A percentile compares a stretch with the other conserved stretches of the same genome.
These are phyloP conservation scores for Eucalyptus erythrocorys DNA, from an alignment of 345 rosid genomes.

Conservation along the genomic window DNA sequence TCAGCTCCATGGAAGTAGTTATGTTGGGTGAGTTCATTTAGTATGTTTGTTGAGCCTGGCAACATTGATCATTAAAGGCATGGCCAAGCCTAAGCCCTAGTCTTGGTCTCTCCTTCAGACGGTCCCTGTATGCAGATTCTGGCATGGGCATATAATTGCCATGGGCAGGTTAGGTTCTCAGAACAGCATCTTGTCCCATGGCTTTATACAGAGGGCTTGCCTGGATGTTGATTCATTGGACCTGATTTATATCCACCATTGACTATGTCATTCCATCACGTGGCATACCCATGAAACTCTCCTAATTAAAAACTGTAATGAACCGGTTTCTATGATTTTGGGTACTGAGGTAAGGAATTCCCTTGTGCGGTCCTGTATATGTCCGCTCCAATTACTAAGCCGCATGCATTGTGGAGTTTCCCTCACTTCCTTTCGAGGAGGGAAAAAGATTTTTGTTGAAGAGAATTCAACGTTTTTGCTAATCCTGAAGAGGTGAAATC, in stretches of 20 bases:
- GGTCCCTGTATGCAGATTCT: not conserved
- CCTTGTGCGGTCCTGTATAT: not conserved
- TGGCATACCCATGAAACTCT: not conserved
- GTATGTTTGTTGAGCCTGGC: not conserved
- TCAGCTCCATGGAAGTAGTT: not conserved
- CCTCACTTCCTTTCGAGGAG: not conserved
- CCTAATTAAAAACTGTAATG: not conserved
- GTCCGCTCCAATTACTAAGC: not conserved
- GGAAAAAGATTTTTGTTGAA: not conserved
- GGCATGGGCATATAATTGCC: not conserved
- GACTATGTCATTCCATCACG: not conserved
- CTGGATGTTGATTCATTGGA: not conserved
- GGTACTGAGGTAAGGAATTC: not conserved
- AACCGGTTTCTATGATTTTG: not conserved
- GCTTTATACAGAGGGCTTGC: not conserved
- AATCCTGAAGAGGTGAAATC: not conserved
- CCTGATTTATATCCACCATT: not conserved
- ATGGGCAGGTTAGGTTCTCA: not conserved
- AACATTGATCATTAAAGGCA: not conserved
- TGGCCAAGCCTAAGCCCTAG: not conserved
- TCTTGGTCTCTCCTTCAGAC: not conserved
- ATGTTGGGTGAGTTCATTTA: not conserved
- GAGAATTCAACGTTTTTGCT: not conserved
- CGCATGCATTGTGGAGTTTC: not conserved
- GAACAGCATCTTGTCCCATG: not conserved